Evolutionary conservation across 768 basidiomycete genomes (phyloP).

Genomic region (Naganishia antarctica): DNA sequence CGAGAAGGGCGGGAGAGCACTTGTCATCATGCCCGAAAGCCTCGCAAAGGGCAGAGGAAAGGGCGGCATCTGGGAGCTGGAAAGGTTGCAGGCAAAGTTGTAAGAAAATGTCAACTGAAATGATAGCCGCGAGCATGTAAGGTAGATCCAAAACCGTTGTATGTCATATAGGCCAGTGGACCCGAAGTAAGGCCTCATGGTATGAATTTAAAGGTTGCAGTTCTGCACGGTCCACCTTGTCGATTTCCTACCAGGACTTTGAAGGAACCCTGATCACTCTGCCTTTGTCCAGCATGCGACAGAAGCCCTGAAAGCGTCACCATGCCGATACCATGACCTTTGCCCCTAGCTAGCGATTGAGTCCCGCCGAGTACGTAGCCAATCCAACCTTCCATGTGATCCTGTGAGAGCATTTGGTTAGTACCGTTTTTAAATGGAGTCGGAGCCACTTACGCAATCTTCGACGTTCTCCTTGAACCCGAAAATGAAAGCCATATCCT

Average conservation of each 20-base stretch:
- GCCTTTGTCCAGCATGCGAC: neutral
- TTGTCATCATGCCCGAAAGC: constrained; percentile 21
- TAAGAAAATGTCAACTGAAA: neutral
- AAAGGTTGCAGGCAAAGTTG: constrained; percentile 22
- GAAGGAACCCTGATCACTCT: constrained; percentile 15
- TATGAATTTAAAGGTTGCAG: constrained; percentile 25
- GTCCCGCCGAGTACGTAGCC: constrained; percentile 82
- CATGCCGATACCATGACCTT: constrained; percentile 71
- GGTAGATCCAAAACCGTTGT: neutral
- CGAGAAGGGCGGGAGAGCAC: constrained; percentile 22
- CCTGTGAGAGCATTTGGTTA: neutral
- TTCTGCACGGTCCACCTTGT: constrained; percentile 25
- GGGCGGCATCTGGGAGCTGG: constrained; percentile 20
- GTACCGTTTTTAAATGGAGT: neutral
- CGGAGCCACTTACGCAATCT: neutral
- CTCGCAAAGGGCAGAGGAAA: constrained; percentile 22
- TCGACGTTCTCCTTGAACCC: constrained; percentile 33
- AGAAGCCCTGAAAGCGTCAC: constrained; percentile 55
- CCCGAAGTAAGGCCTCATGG: constrained; percentile 17
- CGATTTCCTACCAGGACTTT: constrained; percentile 24
- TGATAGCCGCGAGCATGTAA: neutral
- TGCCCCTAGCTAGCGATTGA: constrained; percentile 71
- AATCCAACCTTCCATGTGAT: constrained; percentile 36
- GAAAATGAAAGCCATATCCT: constrained; percentile 71
- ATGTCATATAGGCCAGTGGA: neutral